Conservation (phyloP, 306 rosid species). For the Trifolium repens region DNA sequence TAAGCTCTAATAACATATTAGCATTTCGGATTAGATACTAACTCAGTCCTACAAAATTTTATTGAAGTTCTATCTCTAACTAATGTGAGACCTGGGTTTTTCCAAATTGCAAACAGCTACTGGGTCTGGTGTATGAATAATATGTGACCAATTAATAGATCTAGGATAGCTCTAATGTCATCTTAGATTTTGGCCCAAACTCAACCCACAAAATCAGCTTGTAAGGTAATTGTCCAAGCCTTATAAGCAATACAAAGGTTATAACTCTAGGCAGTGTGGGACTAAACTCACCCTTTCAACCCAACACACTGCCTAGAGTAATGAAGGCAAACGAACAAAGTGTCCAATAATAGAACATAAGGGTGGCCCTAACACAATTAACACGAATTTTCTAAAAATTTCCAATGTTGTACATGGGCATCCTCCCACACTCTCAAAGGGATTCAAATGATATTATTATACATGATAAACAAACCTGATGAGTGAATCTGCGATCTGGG, state of each 20-base stretch:
- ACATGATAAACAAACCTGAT: constrained; percentile 72
- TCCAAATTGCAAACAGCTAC: background rate
- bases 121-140: background rate
- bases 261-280: background rate
- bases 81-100: background rate
- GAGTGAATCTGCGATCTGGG: constrained; percentile 93
- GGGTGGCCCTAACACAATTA: background rate
- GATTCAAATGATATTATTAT: constrained; percentile 12
- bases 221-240: background rate
- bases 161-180: background rate
- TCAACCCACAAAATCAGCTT: background rate
- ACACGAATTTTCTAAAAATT: background rate
- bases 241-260: background rate
- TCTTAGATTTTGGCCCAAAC: background rate
- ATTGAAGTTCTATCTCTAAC: background rate
- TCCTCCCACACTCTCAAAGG: background rate
- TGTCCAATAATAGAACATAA: background rate
- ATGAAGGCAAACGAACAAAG: background rate
- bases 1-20: background rate
- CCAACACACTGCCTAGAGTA: background rate
- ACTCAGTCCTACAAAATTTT: background rate
- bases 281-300: background rate
- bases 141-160: background rate
- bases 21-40: background rate
- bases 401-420: constrained; percentile 19